Base-by-base conservation (phyloP, 73 alveolate genomes). In the Paraurostyla sp. region DNA sequence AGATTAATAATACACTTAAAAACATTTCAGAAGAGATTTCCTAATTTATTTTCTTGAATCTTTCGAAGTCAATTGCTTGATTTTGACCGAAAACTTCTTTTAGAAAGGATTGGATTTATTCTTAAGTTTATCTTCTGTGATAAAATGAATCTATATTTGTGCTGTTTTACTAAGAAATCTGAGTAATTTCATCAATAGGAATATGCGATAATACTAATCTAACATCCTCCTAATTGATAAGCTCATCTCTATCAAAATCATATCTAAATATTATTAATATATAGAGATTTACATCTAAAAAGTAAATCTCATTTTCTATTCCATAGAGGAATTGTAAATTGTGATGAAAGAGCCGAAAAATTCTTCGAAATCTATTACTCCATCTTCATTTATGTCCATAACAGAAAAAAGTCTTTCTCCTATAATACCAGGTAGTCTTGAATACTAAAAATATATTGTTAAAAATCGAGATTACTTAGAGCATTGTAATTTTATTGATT, bases 381-480 rank as follows among this genome's bases (percentile, higher is more conserved):
- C 32, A 54, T 54, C 30, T 6, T 54, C 30, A 54, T 54, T 54
- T 22, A 54, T 54, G 32, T 54, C 71, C 11, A 54, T 6, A 6
- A 54, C 36, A 6, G 22, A 6, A n/a, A 54, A 54, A n/a, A 54
- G 22, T 22, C 71, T 54, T 54, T 54, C 71, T 13, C 36, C 71
- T 6, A 54, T 54, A 15, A 54, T 54, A 15, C 71, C 71, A 13
- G 71, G 71, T 11, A 54, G 32, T 15, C 11, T 15, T 11, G 36
- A 54, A n/a, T 54, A 54, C 71, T 54, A 54, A 13, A 54, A 54
- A 54, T n/a, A n/a, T n/a, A n/a, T n/a, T n/a, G n/a, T n/a, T n/a
- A n/a, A n/a, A n/a, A n/a, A n/a, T n/a, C n/a, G n/a, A n/a, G n/a
- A n/a, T n/a, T n/a, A n/a, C n/a, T n/a, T n/a, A n/a, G n/a, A n/a